These are phyloP conservation scores for Endoconidiophora laricicola DNA, from an alignment of 2,329 filamentous ascomycete species.

Conservation along the genomic window DNA sequence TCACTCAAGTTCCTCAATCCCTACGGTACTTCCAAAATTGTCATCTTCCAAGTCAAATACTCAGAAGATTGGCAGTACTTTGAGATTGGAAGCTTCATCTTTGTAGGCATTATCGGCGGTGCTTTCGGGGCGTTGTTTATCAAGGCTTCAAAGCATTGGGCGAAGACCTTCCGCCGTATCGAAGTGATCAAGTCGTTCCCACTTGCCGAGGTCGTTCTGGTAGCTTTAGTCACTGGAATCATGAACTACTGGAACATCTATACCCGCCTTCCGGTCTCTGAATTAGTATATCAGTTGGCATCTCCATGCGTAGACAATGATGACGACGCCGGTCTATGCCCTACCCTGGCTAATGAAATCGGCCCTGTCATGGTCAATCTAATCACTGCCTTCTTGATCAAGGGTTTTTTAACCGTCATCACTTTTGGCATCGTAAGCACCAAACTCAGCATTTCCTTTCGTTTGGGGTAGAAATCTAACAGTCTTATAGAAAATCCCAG, in stretches of 20 bases:
- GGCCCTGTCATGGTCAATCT: constrained; percentile 57
- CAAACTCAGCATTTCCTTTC: no score
- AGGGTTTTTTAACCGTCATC: constrained; percentile 71
- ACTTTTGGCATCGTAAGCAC: constrained; percentile 69
- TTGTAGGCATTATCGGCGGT: constrained; percentile 76
- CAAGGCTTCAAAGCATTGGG: constrained; percentile 86
- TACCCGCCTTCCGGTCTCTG: constrained; percentile 76
- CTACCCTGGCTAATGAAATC: constrained; percentile 56
- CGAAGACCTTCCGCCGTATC: constrained; percentile 70
- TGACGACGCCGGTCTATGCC: constrained; percentile 55
- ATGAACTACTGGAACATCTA: constrained; percentile 88
- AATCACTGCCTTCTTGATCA: constrained; percentile 68
- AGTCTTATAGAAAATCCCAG: constrained; percentile 57
- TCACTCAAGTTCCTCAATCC: constrained; percentile 91
- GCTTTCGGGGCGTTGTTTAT: constrained; percentile 82
- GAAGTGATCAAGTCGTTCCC: constrained; percentile 66
- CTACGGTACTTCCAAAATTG: constrained; percentile 91
- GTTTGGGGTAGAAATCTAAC: no score
- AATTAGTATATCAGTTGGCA: constrained; percentile 77
- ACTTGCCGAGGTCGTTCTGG: constrained; percentile 71
- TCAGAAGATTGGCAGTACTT: constrained; percentile 85
- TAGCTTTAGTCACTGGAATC: constrained; percentile 69
- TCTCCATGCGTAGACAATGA: constrained; percentile 67
- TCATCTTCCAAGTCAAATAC: constrained; percentile 90
- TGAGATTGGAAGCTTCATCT: constrained; percentile 67